Evolutionary conservation across 2,329 filamentous ascomycete genomes (phyloP), one percentile per base, ranked within the genome.

Genomic region (Colletotrichum sojae): DNA sequence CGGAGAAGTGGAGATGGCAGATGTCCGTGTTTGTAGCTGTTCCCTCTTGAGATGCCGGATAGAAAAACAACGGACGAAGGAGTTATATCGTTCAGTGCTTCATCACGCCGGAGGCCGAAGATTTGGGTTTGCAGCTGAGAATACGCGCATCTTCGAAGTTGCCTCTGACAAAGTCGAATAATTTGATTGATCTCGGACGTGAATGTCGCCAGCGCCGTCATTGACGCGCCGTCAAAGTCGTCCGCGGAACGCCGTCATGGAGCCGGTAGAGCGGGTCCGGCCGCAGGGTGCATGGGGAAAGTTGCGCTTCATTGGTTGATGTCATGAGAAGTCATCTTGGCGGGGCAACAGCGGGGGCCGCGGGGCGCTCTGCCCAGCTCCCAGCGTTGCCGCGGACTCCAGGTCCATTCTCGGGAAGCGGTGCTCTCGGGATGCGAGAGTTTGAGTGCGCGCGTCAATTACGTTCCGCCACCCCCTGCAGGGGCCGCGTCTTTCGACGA

Each of bases 351-450:
- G 16, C 66, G 66, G 66, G 55, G 62, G 43, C 62, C 62, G 66
- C 51, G 43, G 59, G 52, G 25, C 46, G 43, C 40, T 18, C 27
- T 46, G 13, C 10, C 16, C n/a, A n/a, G n/a, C 20, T 51, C 31
- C 56, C 22, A 49, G 27, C 13, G 20, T 13, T n/a, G 45, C 18
- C 22, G 43, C 31, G 18, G 13, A n/a, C 40, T 25, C 22, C 22
- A 4, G 3, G 22, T 25, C 22, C 22, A 25, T 4, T 8, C 9
- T 22, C 62, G 62, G 62, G 52, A 31, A 12, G n/a, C 67, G 67
- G 62, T 55, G 49, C 22, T 31, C 51, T 66, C 67, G 67, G 67
- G 62, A n/a, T 45, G 49, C 66, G 66, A 52, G 27, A 16, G 4
- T 46, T 43, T 15, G 12, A 6, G 31, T 36, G 31, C 31, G 31